phyloP scores from a whole-genome alignment of 768 basidiomycete species.

The Infundibulicybe gibba region DNA sequence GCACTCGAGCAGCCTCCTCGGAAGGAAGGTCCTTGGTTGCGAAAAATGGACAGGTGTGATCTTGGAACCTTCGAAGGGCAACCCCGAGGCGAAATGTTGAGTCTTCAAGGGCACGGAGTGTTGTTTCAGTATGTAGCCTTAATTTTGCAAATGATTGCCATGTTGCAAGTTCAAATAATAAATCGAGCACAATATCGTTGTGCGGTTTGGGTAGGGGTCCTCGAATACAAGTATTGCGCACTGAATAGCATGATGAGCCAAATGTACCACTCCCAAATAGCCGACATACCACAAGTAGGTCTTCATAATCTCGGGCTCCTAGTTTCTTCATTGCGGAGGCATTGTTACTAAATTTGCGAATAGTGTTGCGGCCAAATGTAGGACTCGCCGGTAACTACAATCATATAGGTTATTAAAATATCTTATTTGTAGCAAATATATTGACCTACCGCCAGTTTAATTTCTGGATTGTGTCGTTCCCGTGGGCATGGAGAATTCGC shows the following conservation, averaged over 20 bases:
- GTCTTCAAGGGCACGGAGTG: conserved; percentile 11
- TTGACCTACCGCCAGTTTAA: conserved; percentile 19
- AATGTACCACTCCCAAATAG: background rate
- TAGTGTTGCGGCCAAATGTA: conserved; percentile 20
- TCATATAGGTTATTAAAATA: too few relatives aligned
- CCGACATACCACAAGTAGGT: conserved; percentile 19
- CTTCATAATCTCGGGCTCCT: conserved; percentile 32
- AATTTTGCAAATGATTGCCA: conserved; percentile 35
- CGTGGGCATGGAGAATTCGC: conserved; percentile 18
- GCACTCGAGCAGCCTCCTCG: conserved; percentile 20
- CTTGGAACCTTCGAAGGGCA: conserved; percentile 15
- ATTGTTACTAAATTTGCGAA: conserved; percentile 24
- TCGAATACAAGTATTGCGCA: conserved; percentile 35
- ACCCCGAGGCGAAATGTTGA: conserved; percentile 17
- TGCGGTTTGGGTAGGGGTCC: conserved; percentile 21
- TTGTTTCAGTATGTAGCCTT: conserved; percentile 20
- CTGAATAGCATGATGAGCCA: conserved; percentile 10
- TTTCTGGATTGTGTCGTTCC: conserved; percentile 3
- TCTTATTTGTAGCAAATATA: background rate
- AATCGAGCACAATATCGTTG: conserved; percentile 13
- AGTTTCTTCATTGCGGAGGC: conserved; percentile 26
- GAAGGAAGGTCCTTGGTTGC: conserved; percentile 23
- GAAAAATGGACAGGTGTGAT: conserved; percentile 13
- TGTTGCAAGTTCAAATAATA: conserved; percentile 22
- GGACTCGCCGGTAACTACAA: conserved; percentile 16